A percentile compares a stretch with the other conserved stretches of the same genome.
These are phyloP conservation scores for Cladorrhinum sp. DNA, from an alignment of 2,329 filamentous ascomycete species.

Conservation along the genomic window DNA sequence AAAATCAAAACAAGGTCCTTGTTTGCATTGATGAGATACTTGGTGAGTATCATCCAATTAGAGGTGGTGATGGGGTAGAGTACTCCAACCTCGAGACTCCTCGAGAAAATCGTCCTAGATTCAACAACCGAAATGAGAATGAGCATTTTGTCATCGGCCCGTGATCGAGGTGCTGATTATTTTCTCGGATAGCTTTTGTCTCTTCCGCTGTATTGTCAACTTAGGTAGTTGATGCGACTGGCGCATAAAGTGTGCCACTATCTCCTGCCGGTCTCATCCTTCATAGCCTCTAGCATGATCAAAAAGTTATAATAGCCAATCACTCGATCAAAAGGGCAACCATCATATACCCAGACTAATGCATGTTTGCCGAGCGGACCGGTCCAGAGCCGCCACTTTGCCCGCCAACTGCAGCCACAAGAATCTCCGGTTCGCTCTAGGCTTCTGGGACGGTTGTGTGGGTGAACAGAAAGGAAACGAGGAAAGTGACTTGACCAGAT, in stretches of 20 bases:
- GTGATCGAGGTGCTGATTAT: background rate
- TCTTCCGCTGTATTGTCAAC: background rate
- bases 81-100: no score
- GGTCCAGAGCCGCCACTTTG: slow-evolving; percentile 7
- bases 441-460: background rate
- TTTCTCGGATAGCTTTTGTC: background rate
- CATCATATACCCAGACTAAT: background rate
- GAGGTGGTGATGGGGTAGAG: no score
- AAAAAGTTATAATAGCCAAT: background rate
- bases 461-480: background rate
- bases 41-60: no score
- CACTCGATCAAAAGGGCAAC: background rate
- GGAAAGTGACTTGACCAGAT: no score
- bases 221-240: background rate
- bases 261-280: background rate
- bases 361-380: slow-evolving; percentile 6
- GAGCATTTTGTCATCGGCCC: background rate
- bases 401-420: background rate
- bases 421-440: background rate
- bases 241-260: background rate
- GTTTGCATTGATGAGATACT: no score
- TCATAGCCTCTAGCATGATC: background rate
- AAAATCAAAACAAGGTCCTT: no score
- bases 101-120: background rate
- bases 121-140: background rate